Conservation (phyloP, 495 filamentous ascomycete genomes). For the Jackrogersella multiformis region DNA sequence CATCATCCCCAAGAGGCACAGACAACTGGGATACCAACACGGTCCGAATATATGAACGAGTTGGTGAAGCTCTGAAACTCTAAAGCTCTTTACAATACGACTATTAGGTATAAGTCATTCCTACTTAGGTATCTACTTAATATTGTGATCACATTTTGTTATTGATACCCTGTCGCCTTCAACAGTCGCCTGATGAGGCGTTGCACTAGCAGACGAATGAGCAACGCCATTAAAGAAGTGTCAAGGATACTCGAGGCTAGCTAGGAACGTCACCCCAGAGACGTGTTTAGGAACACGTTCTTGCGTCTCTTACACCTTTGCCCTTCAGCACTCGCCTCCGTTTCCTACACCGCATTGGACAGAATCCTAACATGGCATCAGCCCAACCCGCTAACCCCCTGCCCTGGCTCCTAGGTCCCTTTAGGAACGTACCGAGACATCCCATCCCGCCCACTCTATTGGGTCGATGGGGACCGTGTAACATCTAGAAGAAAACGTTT, state of each 20-base stretch:
- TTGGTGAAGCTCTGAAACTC: slow-evolving; percentile 12
- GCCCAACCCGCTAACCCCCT: slow-evolving; percentile 8
- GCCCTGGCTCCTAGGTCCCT: slow-evolving; percentile 13
- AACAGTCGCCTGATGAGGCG: slow-evolving; percentile 10
- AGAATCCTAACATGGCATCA: slow-evolving; percentile 5
- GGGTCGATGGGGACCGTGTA: slow-evolving; percentile 31
- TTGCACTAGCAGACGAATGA: slow-evolving; percentile 19
- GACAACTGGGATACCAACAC: neutral
- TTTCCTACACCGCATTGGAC: slow-evolving; percentile 26
- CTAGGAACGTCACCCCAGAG: slow-evolving; percentile 12
- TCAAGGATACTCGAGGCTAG: slow-evolving; percentile 23
- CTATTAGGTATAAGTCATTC: slow-evolving; percentile 10
- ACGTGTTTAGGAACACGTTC: neutral
- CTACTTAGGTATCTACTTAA: neutral
- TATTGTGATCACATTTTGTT: slow-evolving; percentile 21
- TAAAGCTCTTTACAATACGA: neutral
- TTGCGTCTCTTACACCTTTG: slow-evolving; percentile 31
- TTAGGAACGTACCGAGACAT: slow-evolving; percentile 26
- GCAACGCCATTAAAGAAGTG: slow-evolving; percentile 14
- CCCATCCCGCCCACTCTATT: slow-evolving; percentile 31
- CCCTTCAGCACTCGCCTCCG: slow-evolving; percentile 18
- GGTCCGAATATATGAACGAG: slow-evolving; percentile 17
- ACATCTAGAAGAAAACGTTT: slow-evolving; percentile 30
- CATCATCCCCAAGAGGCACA: neutral
- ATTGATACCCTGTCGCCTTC: neutral